phyloP scores from a whole-genome alignment of 2,329 filamentous ascomycete genomes.

The Paraphoma chrysanthemicola region DNA sequence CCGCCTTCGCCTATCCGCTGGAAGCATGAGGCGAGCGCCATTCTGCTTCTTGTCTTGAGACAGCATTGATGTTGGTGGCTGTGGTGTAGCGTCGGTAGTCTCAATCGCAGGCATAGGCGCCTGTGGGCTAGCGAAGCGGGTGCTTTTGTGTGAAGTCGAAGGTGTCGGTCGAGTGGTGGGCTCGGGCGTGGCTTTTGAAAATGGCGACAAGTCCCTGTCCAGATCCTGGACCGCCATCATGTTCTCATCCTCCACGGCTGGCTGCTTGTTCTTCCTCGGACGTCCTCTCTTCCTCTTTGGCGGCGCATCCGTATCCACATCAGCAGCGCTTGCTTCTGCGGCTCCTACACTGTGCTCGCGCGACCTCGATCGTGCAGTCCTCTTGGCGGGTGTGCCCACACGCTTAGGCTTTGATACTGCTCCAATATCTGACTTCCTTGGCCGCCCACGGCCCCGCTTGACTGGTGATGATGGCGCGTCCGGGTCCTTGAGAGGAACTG shows the following conservation, averaged over 20 bases:
- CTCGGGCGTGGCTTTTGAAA: conserved; percentile 10
- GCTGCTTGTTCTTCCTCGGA: conserved; percentile 40
- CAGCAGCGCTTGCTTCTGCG: conserved; percentile 28
- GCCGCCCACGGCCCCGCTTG: conserved; percentile 45
- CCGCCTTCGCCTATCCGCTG: neutral
- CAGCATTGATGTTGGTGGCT: conserved; percentile 1
- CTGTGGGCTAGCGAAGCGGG: conserved; percentile 10
- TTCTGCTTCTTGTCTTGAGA: neutral
- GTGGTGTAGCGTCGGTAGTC: conserved; percentile 16
- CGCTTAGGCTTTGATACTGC: conserved; percentile 36
- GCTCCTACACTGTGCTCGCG: conserved; percentile 22
- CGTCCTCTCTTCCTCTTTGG: conserved; percentile 42
- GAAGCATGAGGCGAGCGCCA: neutral
- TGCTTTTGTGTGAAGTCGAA: conserved; percentile 12
- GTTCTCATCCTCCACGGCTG: conserved; percentile 23
- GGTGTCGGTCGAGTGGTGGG: conserved; percentile 1
- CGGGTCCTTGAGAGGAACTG: conserved; percentile 50
- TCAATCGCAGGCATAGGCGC: conserved; percentile 7
- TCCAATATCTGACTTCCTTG: conserved; percentile 44
- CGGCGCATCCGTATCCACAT: conserved; percentile 29
- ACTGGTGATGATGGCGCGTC: conserved; percentile 46
- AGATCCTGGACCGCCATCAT: conserved; percentile 10
- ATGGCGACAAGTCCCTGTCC: neutral
- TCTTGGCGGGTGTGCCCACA: conserved; percentile 42
- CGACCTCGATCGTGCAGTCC: conserved; percentile 31